These are phyloP conservation scores for Zymoseptoria passerinii DNA, from an alignment of 2,329 filamentous ascomycete genomes.

Conservation along the genomic window DNA sequence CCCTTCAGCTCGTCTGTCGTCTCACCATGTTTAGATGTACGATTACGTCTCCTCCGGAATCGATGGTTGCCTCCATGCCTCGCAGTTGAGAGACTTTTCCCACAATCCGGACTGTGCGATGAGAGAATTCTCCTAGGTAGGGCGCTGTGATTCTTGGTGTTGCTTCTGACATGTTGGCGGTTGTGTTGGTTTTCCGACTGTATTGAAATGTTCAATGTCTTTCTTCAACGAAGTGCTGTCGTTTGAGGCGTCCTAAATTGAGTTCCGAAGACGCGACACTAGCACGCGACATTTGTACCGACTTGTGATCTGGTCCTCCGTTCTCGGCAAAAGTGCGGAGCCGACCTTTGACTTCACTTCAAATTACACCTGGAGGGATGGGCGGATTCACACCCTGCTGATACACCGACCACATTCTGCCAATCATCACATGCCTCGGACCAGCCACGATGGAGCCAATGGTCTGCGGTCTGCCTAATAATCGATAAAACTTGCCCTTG, in stretches of 20 bases:
- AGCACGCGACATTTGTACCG: background rate
- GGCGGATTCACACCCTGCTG: background rate
- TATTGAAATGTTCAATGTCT: background rate
- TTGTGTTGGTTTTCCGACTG: background rate
- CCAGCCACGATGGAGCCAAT: background rate
- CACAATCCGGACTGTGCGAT: constrained; percentile 70
- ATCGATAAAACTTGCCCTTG: background rate
- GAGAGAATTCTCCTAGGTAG: constrained; percentile 66
- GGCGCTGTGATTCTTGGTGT: constrained; percentile 75
- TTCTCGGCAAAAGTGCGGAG: background rate
- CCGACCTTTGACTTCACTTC: background rate
- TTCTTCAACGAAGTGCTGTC: background rate
- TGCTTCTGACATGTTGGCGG: constrained; percentile 55
- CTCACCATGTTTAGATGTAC: constrained; percentile 64
- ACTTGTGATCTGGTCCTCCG: background rate
- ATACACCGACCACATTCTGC: background rate
- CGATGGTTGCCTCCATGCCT: constrained; percentile 71
- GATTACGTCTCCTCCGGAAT: constrained; percentile 68
- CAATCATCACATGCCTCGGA: background rate
- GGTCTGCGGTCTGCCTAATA: too few relatives aligned
- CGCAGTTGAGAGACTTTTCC: constrained; percentile 77
- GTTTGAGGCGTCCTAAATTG: background rate
- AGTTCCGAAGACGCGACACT: background rate
- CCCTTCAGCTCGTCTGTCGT: constrained; percentile 21
- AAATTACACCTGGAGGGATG: background rate